Evolutionary conservation across 345 rosid genomes (phyloP).

Genomic region (Clausena lansium): DNA sequence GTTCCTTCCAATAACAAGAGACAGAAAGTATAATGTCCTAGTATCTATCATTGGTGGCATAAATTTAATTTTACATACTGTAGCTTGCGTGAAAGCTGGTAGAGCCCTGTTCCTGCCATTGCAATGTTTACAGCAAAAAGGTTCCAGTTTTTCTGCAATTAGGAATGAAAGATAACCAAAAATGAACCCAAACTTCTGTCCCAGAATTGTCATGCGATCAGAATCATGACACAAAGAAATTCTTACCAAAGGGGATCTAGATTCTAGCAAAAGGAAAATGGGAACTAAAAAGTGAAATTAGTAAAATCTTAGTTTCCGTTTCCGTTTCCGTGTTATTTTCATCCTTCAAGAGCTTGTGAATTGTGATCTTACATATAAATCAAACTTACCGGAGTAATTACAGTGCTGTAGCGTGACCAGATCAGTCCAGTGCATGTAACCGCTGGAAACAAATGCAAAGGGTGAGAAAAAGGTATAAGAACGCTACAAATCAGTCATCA

Average conservation of each 20-base stretch:
- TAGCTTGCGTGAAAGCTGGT: slow-evolving; percentile 80
- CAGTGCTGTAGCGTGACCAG: slow-evolving; percentile 84
- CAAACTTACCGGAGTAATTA: slow-evolving; percentile 76
- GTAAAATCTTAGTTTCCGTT: not conserved
- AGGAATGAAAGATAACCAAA: slow-evolving; percentile 2
- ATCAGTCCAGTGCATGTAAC: slow-evolving; percentile 71
- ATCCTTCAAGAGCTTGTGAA: not conserved
- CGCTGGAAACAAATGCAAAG: slow-evolving; percentile 41
- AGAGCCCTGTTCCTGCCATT: slow-evolving; percentile 83
- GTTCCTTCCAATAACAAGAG: not conserved
- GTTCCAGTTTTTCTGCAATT: slow-evolving; percentile 91
- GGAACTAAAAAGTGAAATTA: not conserved
- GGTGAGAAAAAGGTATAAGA: slow-evolving; percentile 18
- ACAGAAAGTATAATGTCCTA: not conserved
- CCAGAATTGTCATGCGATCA: not conserved
- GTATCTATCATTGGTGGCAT: not conserved
- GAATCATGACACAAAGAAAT: not conserved
- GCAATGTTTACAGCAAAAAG: slow-evolving; percentile 81
- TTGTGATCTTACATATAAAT: not conserved
- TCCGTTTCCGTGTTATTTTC: not conserved
- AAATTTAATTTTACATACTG: slow-evolving; percentile 43
- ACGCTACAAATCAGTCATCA: not conserved
- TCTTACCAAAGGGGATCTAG: not conserved
- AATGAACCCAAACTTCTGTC: not conserved
- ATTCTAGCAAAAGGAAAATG: not conserved